phyloP scores from a whole-genome alignment of 2,329 filamentous ascomycete species.

The Penicillium sp. region DNA sequence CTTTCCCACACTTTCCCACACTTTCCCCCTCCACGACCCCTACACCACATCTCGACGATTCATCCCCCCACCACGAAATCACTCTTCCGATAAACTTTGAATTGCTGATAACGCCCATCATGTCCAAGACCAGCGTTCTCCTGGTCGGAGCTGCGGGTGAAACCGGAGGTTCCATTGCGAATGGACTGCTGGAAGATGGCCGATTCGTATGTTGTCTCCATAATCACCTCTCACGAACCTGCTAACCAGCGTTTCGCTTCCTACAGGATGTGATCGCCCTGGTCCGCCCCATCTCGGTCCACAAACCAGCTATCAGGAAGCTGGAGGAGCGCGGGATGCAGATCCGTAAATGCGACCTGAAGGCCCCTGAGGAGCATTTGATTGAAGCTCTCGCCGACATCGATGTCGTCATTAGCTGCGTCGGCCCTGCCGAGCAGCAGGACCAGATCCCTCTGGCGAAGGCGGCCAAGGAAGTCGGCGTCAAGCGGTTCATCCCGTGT shows the following conservation, averaged over 20 bases:
- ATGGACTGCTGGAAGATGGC: slow-evolving; percentile 33
- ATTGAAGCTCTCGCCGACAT: slow-evolving; percentile 41
- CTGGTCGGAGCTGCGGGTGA: slow-evolving; percentile 40
- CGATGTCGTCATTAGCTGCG: slow-evolving; percentile 46
- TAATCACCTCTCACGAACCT: background rate
- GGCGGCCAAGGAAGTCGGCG: slow-evolving; percentile 48
- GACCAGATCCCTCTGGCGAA: slow-evolving; percentile 47
- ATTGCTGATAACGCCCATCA: slow-evolving; percentile 18
- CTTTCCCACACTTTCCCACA: slow-evolving; percentile 1
- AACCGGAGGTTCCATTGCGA: slow-evolving; percentile 39
- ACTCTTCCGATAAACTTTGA: background rate
- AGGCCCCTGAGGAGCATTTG: slow-evolving; percentile 41
- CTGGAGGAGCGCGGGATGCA: slow-evolving; percentile 44
- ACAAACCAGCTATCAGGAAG: slow-evolving; percentile 43
- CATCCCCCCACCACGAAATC: background rate
- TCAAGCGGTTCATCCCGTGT: slow-evolving; percentile 52
- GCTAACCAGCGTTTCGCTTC: background rate
- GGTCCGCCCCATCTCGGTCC: slow-evolving; percentile 45
- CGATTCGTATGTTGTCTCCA: slow-evolving; percentile 17
- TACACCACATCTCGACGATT: background rate
- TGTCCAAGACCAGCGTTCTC: slow-evolving; percentile 36
- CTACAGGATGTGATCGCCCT: slow-evolving; percentile 48
- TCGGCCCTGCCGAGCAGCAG: slow-evolving; percentile 34
- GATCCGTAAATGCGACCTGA: slow-evolving; percentile 44
- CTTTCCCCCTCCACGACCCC: background rate